Conservation (phyloP, 2,329 filamentous ascomycete genomes). For the Aureobasidium sp. region DNA sequence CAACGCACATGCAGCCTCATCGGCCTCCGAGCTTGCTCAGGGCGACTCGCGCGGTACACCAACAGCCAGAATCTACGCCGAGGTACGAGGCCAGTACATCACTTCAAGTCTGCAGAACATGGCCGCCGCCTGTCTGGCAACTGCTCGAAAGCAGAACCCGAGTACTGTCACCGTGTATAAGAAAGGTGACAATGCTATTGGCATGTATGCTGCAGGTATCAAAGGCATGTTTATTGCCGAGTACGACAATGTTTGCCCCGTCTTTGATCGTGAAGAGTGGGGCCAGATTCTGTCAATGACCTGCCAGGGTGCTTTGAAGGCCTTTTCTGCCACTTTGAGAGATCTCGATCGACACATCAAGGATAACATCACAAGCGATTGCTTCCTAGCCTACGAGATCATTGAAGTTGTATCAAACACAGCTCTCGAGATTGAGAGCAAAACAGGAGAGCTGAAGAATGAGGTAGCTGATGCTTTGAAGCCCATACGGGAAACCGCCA, state of each 20-base stretch:
- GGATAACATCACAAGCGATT: slow-evolving; percentile 77
- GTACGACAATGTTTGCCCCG: slow-evolving; percentile 78
- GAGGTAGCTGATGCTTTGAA: slow-evolving; percentile 77
- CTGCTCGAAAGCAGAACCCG: slow-evolving; percentile 68
- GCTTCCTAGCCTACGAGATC: slow-evolving; percentile 90
- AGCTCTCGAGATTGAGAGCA: slow-evolving; percentile 68
- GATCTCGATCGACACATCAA: slow-evolving; percentile 89
- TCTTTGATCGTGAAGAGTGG: slow-evolving; percentile 84
- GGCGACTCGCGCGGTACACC: slow-evolving; percentile 48
- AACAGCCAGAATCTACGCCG: slow-evolving; percentile 74
- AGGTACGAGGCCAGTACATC: slow-evolving; percentile 81
- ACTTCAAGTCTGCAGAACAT: slow-evolving; percentile 73
- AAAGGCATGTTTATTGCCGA: slow-evolving; percentile 82
- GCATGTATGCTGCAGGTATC: slow-evolving; percentile 77
- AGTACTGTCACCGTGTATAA: slow-evolving; percentile 72
- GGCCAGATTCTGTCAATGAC: slow-evolving; percentile 68
- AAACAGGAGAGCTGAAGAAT: slow-evolving; percentile 76
- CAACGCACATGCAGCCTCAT: slow-evolving; percentile 43
- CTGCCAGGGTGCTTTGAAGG: slow-evolving; percentile 66
- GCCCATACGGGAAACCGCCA: slow-evolving; percentile 85
- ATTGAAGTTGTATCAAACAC: slow-evolving; percentile 79
- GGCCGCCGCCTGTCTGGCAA: slow-evolving; percentile 73
- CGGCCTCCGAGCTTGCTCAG: slow-evolving; percentile 17
- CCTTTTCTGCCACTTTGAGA: slow-evolving; percentile 75
- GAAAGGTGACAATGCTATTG: slow-evolving; percentile 82